Base-by-base conservation (phyloP, 805 yeast species). In the Zygosaccharomyces bisporus region DNA sequence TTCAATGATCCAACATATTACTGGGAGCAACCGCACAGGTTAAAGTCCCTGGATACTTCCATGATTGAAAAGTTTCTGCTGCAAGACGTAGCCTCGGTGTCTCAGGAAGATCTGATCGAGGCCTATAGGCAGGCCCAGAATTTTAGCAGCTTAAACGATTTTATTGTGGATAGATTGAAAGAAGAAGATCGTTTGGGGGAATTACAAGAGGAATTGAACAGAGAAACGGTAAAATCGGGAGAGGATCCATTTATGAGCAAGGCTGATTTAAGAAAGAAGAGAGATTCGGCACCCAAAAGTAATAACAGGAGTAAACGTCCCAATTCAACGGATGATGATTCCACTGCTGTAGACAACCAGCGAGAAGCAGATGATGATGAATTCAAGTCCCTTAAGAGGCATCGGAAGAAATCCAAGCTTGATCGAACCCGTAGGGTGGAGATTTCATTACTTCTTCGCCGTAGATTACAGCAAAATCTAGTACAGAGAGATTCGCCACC, bases 1-100 rank as follows among this genome's bases (percentile, higher is more conserved):
- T 63, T 63, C 44, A 60, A 60, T 40, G 68, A 63, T 45, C 61
- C 65, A 6, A 62, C 67, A 6, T 63, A 62, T 41, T 63, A 62
- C 43, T 63, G 68, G 68, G 64, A 57, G 24, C 54, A 54, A 41
- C 63, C 67, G 8, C 51, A 52, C 7, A 52, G 50, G 41, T 39
- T 63, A 30, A 53, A 45, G 30, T 46, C 51, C 14, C 45, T 63
- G 36, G 48, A 44, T 1, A 17, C 41, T 8, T 40, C 45, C 3
- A 42, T 30, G 7, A 55, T 59, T 4, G 46, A 53, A 4, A 37
- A 47, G 19, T 58, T 51, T 41, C 43, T 61, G 29, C 45, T 38
- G 29, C 49, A 52, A 12, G 47, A 50, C 29, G 31, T 27, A n/a
- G 45, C 36, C 35, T 41, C 42, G 17, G 45, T 34, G 29, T 41